phyloP scores from a whole-genome alignment of 1,139 yeast genomes.

The Geotrichum candidum region DNA sequence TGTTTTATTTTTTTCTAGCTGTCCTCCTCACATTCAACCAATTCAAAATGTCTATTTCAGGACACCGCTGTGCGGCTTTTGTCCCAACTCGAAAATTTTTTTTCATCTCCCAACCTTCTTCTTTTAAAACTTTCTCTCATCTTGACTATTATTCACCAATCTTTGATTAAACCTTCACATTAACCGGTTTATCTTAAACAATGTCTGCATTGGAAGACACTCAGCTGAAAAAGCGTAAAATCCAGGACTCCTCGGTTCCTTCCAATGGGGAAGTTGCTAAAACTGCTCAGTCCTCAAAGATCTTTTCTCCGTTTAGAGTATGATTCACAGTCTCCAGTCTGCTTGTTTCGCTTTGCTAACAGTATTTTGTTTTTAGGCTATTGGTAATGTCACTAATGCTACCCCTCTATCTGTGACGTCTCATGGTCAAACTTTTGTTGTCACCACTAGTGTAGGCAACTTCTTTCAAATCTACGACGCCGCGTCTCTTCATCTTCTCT shows the following conservation, averaged over 20 bases:
- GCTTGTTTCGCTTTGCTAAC: not conserved
- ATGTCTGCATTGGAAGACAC: conserved; percentile 17
- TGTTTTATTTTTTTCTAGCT: too few species aligned
- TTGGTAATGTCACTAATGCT: conserved; percentile 50
- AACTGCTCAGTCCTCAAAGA: conserved; percentile 20
- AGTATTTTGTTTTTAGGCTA: conserved; percentile 26
- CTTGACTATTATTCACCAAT: not conserved
- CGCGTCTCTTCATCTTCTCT: conserved; percentile 73
- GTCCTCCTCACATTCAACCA: too few species aligned
- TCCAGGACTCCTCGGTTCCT: conserved; percentile 12
- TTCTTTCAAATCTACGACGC: conserved; percentile 94
- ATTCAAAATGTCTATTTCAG: not conserved
- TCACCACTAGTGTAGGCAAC: conserved; percentile 84
- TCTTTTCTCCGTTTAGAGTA: conserved; percentile 47
- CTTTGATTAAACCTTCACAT: not conserved
- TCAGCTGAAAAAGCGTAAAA: conserved; percentile 21
- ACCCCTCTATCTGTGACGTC: conserved; percentile 85
- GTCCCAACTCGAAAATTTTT: conserved; percentile 10
- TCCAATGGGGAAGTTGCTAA: conserved; percentile 7
- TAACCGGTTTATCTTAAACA: not conserved
- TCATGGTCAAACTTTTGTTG: conserved; percentile 79
- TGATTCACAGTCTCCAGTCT: conserved; percentile 22
- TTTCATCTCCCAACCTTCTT: conserved; percentile 3
- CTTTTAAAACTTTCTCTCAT: not conserved
- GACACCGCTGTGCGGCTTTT: not conserved